Conservation (phyloP, 2,329 filamentous ascomycete species). For the Ascochyta fabae region DNA sequence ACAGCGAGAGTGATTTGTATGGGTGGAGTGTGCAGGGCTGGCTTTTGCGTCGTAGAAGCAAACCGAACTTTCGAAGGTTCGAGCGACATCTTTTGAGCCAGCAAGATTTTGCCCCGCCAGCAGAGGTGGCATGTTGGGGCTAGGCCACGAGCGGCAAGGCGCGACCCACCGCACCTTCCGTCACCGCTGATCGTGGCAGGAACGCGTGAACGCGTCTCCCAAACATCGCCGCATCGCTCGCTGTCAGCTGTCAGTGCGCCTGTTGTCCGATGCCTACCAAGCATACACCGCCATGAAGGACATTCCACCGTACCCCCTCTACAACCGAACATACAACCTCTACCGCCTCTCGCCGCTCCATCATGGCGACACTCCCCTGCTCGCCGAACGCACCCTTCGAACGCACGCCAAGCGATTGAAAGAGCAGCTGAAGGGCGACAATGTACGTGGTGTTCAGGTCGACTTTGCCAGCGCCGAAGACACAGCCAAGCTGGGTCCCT, state of each 20-base stretch:
- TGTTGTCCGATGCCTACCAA: not conserved
- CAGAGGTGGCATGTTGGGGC: not conserved
- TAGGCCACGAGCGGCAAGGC: not conserved
- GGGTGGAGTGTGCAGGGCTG: slow-evolving; percentile 18
- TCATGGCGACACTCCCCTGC: slow-evolving; percentile 49
- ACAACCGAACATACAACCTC: slow-evolving; percentile 61
- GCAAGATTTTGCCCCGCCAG: slow-evolving; percentile 12
- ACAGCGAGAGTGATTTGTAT: slow-evolving; percentile 16
- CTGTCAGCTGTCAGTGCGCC: not conserved
- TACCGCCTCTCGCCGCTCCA: slow-evolving; percentile 63
- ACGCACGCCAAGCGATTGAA: slow-evolving; percentile 57
- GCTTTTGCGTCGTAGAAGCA: slow-evolving; percentile 16
- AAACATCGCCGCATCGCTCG: not conserved
- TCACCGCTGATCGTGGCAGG: slow-evolving; percentile 6
- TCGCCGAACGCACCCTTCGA: slow-evolving; percentile 49
- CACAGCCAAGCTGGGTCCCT: slow-evolving; percentile 54
- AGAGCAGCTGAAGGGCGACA: slow-evolving; percentile 58
- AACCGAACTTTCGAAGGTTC: slow-evolving; percentile 4
- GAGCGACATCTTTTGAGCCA: not conserved
- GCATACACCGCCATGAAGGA: slow-evolving; percentile 35
- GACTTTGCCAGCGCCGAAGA: slow-evolving; percentile 48
- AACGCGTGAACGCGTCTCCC: not conserved
- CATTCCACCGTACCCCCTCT: slow-evolving; percentile 53
- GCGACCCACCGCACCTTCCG: slow-evolving; percentile 12
- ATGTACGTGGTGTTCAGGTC: slow-evolving; percentile 55